Conservation (phyloP, 805 yeast species). For the Kodamaea leandrae region DNA sequence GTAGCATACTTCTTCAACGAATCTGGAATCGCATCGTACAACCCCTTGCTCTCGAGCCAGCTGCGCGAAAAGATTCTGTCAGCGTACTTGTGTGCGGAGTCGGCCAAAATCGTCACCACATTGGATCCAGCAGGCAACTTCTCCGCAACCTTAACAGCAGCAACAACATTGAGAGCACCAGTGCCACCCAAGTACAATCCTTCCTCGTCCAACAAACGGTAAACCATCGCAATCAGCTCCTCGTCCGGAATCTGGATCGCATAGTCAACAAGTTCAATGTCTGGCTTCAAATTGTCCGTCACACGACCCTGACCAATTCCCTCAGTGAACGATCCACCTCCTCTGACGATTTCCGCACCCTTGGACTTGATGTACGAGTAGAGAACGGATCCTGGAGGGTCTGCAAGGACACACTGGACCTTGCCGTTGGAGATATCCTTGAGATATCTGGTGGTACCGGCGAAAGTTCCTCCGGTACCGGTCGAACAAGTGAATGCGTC, state of each 20-base stretch:
- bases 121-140: constrained; percentile 73
- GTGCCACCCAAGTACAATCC: constrained; percentile 92
- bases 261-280: constrained; percentile 71
- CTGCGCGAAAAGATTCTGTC: constrained; percentile 72
- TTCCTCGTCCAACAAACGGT: constrained; percentile 79
- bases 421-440: constrained; percentile 63
- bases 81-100: constrained; percentile 86
- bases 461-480: constrained; percentile 92
- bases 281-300: constrained; percentile 76
- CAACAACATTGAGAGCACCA: constrained; percentile 85
- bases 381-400: constrained; percentile 90
- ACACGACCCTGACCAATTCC: constrained; percentile 96
- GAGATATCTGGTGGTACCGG: constrained; percentile 79
- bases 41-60: constrained; percentile 72
- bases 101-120: constrained; percentile 86
- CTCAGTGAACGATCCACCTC: constrained; percentile 88
- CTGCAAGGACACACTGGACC: constrained; percentile 71
- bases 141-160: constrained; percentile 77
- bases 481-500: constrained; percentile 88
- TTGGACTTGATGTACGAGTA: constrained; percentile 68
- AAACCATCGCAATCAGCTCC: constrained; percentile 80
- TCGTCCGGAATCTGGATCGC: constrained; percentile 78
- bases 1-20: constrained; percentile 65
- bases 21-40: constrained; percentile 66
- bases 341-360: constrained; percentile 64